Percentiles rank a stretch among this genome's conserved stretches.
Conservation (phyloP, 2,329 filamentous ascomycete genomes). For the Pleurostoma richardsiae region DNA sequence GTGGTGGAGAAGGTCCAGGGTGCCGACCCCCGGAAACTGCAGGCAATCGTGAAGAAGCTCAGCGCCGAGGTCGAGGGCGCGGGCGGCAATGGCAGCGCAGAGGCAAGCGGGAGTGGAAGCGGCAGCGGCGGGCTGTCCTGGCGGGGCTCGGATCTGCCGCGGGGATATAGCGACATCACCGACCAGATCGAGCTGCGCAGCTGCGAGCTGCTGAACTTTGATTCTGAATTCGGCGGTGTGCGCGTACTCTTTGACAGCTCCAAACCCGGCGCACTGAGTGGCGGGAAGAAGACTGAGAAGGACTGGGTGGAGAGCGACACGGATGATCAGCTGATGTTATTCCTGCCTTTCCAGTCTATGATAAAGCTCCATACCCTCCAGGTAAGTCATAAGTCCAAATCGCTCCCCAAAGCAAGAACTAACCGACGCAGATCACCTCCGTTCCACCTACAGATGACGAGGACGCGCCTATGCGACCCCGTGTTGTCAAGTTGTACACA, state of each 20-base stretch:
- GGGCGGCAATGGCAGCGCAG: constrained; percentile 35
- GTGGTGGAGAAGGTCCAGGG: constrained; percentile 67
- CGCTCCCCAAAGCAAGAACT: neutral
- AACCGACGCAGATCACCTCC: constrained; percentile 66
- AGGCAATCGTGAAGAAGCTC: constrained; percentile 66
- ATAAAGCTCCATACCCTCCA: constrained; percentile 84
- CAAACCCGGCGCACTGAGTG: constrained; percentile 60
- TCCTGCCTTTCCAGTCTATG: constrained; percentile 80
- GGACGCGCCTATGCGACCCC: constrained; percentile 74
- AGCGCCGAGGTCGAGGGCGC: constrained; percentile 56
- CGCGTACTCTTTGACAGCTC: constrained; percentile 66
- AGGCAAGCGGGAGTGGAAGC: constrained; percentile 31
- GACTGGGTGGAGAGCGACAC: constrained; percentile 97
- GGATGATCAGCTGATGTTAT: constrained; percentile 94
- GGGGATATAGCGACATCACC: constrained; percentile 79
- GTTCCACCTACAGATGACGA: constrained; percentile 58
- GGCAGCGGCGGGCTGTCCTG: constrained; percentile 50
- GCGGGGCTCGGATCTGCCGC: constrained; percentile 70
- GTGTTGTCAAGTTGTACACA: constrained; percentile 77
- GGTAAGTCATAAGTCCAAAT: constrained; percentile 30
- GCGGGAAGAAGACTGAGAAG: constrained; percentile 50
- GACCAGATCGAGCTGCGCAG: constrained; percentile 73
- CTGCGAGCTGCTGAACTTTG: constrained; percentile 82
- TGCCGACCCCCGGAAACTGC: constrained; percentile 66
- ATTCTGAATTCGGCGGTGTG: constrained; percentile 69